Evolutionary conservation across 768 basidiomycete genomes (phyloP), one percentile per base, ranked within the genome.

Genomic region (Termitomyces sp.): DNA sequence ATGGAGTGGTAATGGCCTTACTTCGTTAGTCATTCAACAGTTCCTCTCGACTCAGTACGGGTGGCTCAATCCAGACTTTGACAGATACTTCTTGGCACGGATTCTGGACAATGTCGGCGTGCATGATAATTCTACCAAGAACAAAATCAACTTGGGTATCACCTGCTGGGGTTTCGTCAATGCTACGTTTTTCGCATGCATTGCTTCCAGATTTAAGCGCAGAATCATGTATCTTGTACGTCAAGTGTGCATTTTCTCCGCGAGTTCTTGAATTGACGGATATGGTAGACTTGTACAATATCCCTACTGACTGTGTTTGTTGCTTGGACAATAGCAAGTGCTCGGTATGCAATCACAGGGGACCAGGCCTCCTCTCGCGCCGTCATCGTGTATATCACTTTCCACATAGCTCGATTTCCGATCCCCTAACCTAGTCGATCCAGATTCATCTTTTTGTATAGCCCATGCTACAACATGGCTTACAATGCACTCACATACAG

Each of bases 1-100:
- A 60, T 85, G 83, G 83, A 81, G 80, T 62, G 84, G 84, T 45
- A 85, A 86, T 61, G 84, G 84, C 5, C 67, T 86, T 44, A 79
- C 77, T 55, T 79, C 78, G 77, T 80, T 53, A 36, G 41, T 45
- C 2, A 55, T 36, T 49, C 51, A 16, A n/a, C 13, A 6, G 18
- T 10, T 24, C 5, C 20, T 33, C 16, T 5, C 13, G 6, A 16
- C 7, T 41, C n/a, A 4, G 18, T 13, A 28, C 16, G 4, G 53
- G 9, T 45, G 6, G 6, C 29, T 29, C n/a, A 29, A 5, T 16
- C 15, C 22, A 16, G 33, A 34, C 39, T n/a, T 42, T 5, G 42
- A 51, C 31, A 81, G 80, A 12, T 82, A 82, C 63, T 81, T 81
- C 69, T 70, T 85, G 56, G 74, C 81, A n/a, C 78, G 71, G 12